A percentile compares a stretch with the other conserved stretches of the same genome.
Evolutionary conservation across 108 stramenopile genomes (phyloP).

Genomic region (Chaetoceros muelleri): DNA sequence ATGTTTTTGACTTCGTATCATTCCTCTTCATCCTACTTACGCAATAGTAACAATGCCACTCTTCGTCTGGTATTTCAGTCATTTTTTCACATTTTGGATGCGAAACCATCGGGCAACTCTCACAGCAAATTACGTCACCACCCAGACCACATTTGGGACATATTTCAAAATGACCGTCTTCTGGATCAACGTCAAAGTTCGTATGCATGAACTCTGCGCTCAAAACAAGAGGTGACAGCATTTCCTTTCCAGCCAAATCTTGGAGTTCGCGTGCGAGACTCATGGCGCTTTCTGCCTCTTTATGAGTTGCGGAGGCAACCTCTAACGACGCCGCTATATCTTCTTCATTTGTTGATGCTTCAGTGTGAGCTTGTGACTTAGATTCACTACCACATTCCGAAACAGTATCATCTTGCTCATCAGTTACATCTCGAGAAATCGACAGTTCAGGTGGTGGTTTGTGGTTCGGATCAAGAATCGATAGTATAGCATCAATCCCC

Average conservation of each 20-base stretch:
- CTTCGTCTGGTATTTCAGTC: slow-evolving; percentile 33
- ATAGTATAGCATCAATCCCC: slow-evolving; percentile 29
- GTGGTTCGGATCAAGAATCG: slow-evolving; percentile 3
- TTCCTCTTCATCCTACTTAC: not conserved
- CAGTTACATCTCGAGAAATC: not conserved
- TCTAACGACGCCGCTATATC: not conserved
- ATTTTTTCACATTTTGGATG: slow-evolving; percentile 35
- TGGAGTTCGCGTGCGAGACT: not conserved
- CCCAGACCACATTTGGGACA: slow-evolving; percentile 44
- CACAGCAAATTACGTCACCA: slow-evolving; percentile 48
- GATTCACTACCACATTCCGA: not conserved
- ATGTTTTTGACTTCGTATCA: not conserved
- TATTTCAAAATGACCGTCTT: slow-evolving; percentile 38
- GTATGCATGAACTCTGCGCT: slow-evolving; percentile 26
- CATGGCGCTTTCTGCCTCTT: not conserved
- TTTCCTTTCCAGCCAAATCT: not conserved
- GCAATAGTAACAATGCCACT: slow-evolving; percentile 50
- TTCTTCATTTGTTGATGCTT: not conserved
- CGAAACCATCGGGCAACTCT: slow-evolving; percentile 41
- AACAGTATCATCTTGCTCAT: not conserved
- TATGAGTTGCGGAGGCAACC: not conserved
- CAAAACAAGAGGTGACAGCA: slow-evolving; percentile 7
- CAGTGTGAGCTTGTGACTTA: not conserved
- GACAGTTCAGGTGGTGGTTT: not conserved
- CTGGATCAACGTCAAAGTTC: slow-evolving; percentile 32